Conservation (phyloP, 2,329 filamentous ascomycete genomes). For the Colletotrichum truncatum region DNA sequence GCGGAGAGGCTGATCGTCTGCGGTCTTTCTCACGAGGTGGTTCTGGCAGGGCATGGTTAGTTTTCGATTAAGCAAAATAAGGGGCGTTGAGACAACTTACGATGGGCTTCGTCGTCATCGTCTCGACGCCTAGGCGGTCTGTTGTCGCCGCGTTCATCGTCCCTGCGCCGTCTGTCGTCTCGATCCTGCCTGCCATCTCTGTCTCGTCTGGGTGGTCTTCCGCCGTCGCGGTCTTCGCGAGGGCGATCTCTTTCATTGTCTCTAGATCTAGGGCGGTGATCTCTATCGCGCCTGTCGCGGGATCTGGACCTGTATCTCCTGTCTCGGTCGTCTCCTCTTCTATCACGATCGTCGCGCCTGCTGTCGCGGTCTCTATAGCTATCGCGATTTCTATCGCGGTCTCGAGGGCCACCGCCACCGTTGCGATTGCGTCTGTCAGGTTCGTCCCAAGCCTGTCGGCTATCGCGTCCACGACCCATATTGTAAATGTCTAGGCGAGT, state of each 20-base stretch:
- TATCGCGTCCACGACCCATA: conserved; percentile 48
- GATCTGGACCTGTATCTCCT: conserved; percentile 45
- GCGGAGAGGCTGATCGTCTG: conserved; percentile 50
- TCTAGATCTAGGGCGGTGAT: conserved; percentile 37
- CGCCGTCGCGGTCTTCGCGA: conserved; percentile 45
- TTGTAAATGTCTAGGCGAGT: background rate
- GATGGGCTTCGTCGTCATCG: conserved; percentile 31
- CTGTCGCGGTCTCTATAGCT: conserved; percentile 41
- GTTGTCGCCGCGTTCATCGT: conserved; percentile 33
- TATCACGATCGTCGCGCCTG: conserved; percentile 35
- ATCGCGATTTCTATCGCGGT: conserved; percentile 39
- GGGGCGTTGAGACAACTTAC: background rate
- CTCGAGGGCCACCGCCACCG: conserved; percentile 40
- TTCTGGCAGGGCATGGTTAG: conserved; percentile 9
- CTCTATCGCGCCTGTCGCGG: conserved; percentile 42
- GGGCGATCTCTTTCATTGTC: conserved; percentile 46
- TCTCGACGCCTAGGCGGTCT: conserved; percentile 34
- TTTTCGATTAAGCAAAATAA: background rate
- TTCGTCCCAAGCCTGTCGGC: conserved; percentile 70
- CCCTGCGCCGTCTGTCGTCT: conserved; percentile 35
- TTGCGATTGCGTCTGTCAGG: conserved; percentile 48
- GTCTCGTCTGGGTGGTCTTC: conserved; percentile 43
- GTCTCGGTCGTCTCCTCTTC: conserved; percentile 21
- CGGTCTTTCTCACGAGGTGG: conserved; percentile 34
- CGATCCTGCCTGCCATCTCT: conserved; percentile 44